phyloP scores from a whole-genome alignment of 164 flowering plant genomes.

The Tetracentron sinense region DNA sequence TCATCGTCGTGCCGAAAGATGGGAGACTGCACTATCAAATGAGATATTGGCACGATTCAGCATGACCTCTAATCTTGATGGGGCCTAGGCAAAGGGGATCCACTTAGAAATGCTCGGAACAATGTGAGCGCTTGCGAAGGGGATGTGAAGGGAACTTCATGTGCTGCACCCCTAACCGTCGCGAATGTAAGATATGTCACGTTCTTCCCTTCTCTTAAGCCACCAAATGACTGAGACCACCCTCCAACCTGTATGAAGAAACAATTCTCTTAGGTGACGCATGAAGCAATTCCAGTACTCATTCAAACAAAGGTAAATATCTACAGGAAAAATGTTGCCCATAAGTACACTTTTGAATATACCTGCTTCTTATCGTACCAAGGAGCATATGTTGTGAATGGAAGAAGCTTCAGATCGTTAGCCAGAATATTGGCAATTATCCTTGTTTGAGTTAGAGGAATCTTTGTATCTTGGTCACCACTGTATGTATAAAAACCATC shows the following conservation, averaged over 20 bases:
- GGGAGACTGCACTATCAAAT: no score
- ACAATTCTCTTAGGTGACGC: no score
- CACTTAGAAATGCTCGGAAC: conserved; percentile 33
- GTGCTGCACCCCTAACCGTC: conserved; percentile 50
- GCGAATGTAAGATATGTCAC: conserved; percentile 38
- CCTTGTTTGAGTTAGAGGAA: conserved; percentile 44
- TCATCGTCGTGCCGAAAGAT: no score
- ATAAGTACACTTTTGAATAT: not conserved
- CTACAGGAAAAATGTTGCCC: no score
- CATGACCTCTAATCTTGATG: not conserved
- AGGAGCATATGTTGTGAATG: conserved; percentile 30
- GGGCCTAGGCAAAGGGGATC: conserved; percentile 17
- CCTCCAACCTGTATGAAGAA: conserved; percentile 38
- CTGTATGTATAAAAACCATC: conserved; percentile 17
- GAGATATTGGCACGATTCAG: no score
- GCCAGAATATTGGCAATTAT: conserved; percentile 37
- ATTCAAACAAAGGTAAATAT: no score
- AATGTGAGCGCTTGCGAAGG: conserved; percentile 40
- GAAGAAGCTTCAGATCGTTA: conserved; percentile 21
- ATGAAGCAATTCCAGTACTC: no score
- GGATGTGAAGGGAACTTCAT: conserved; percentile 49
- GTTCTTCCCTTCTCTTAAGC: conserved; percentile 27
- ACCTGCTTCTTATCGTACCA: conserved; percentile 42
- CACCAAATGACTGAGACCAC: conserved; percentile 49
- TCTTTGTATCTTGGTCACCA: conserved; percentile 44